These are phyloP conservation scores for Microdochium trichocladiopsis DNA, from an alignment of 2,329 filamentous ascomycete genomes.

Conservation along the genomic window DNA sequence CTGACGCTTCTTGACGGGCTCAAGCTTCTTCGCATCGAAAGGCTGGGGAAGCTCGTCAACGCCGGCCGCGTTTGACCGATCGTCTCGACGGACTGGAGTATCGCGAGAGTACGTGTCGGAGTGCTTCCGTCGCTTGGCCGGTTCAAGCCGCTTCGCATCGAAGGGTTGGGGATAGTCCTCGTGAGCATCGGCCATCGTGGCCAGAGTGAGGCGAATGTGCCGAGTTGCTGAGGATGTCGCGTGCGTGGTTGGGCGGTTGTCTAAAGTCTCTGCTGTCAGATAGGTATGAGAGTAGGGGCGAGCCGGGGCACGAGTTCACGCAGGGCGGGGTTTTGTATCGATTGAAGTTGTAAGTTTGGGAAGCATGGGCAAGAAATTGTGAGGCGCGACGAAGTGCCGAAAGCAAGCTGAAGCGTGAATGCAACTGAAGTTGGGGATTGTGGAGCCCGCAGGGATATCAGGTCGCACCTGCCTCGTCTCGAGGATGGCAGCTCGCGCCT, in stretches of 20 bases:
- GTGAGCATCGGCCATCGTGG: slow-evolving; percentile 24
- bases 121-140: slow-evolving; percentile 31
- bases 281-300: no score
- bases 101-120: slow-evolving; percentile 24
- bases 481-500: no score
- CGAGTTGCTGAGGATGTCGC: background rate
- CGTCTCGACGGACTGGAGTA: slow-evolving; percentile 12
- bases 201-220: slow-evolving; percentile 5
- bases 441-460: background rate
- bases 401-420: background rate
- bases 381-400: background rate
- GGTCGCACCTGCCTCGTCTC: no score
- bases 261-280: no score
- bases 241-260: background rate
- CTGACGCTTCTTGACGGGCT: slow-evolving; percentile 51
- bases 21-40: slow-evolving; percentile 52
- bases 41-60: slow-evolving; percentile 47
- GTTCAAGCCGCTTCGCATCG: slow-evolving; percentile 31
- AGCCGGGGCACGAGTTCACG: no score
- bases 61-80: slow-evolving; percentile 12
- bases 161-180: slow-evolving; percentile 31
- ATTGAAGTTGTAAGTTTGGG: background rate
- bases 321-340: background rate
- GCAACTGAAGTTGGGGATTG: background rate
- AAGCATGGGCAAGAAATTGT: background rate